Conservation (phyloP, 1,284 basidiomycete species). For the Ceratobasidium sp. region DNA sequence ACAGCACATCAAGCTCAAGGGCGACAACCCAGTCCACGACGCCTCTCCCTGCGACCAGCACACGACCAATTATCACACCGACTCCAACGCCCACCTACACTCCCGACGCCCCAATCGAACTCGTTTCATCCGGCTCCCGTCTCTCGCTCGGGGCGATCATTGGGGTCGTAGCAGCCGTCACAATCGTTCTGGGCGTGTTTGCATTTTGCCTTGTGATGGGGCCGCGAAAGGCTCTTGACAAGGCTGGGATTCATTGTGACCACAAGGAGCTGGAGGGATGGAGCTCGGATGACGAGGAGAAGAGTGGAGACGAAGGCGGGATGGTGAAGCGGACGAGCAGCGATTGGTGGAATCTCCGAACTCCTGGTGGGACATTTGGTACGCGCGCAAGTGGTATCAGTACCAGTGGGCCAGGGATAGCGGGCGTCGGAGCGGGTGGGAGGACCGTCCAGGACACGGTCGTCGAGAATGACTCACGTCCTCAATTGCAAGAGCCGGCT, state of each 20-base stretch:
- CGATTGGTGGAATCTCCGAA: slow-evolving; percentile 19
- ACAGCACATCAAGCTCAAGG: neutral
- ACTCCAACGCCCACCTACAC: neutral
- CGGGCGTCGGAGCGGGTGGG: slow-evolving; percentile 24
- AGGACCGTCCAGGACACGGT: neutral
- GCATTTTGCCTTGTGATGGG: slow-evolving; percentile 13
- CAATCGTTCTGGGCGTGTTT: neutral
- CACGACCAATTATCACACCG: neutral
- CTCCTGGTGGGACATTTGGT: slow-evolving; percentile 1
- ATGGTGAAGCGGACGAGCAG: neutral
- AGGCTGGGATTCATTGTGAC: too few relatives aligned
- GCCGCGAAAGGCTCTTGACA: neutral
- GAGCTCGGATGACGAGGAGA: neutral
- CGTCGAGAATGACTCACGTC: too few relatives aligned
- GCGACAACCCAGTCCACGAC: too few relatives aligned
- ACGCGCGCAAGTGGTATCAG: slow-evolving; percentile 4
- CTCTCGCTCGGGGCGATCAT: slow-evolving; percentile 6
- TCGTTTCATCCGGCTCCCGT: neutral
- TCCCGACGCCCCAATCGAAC: neutral
- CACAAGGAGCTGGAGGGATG: neutral
- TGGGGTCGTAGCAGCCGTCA: neutral
- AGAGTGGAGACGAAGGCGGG: neutral
- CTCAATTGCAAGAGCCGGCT: too few relatives aligned
- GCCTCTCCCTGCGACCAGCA: neutral
- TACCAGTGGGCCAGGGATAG: slow-evolving; percentile 16